Base-by-base conservation (phyloP, 2,329 filamentous ascomycete genomes). In the Blastomyces gilchristii region DNA sequence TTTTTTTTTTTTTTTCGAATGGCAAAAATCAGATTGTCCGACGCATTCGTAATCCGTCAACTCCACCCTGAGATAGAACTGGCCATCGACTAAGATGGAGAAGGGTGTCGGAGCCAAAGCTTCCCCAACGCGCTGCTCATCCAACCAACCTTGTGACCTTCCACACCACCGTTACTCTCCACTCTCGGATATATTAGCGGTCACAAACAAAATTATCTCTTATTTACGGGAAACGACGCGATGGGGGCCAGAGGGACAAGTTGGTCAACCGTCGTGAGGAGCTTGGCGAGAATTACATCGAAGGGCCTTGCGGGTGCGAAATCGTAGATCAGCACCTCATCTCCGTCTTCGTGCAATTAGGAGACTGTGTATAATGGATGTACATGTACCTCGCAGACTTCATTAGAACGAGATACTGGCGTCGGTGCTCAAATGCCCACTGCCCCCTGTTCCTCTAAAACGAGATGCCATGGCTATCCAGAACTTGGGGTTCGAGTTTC, bases 1-100 rank as follows among this genome's bases (percentile, higher is more conserved):
- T 11, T 12, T 39, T 39, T 8, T 39, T 34, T 34, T 31, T 59
- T 16, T 31, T 47, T 59, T 28, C n/a, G 43, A 50, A 49, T 47
- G 45, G 25, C 11, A 47, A 16, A 8, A 37, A 59, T 59, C 41
- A 41, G 28, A 8, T 39, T 58, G 41, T 12, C 22, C 22, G 57
- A 25, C 14, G 14, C 57, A 47, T 47, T n/a, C 58, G 31, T 16
- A 59, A 16, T 59, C 58, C 58, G n/a, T 59, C 43, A 59, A 39
- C 58, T 59, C 58, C 25, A 59, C 58, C 41, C 41, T 39, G 41
- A 59, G 28, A 59, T n/a, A 59, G 25, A 34, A 49, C 25, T 22
- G 58, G 25, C 58, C 58, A 59, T 59, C 58, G 31, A 59, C 58
- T 43, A 25, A 43, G 58, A 43, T 7, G 58, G 43, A 39, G 58